Percentiles rank a stretch among this genome's conserved stretches.
phyloP scores from a whole-genome alignment of 768 basidiomycete species.

The Lentinula edodes region DNA sequence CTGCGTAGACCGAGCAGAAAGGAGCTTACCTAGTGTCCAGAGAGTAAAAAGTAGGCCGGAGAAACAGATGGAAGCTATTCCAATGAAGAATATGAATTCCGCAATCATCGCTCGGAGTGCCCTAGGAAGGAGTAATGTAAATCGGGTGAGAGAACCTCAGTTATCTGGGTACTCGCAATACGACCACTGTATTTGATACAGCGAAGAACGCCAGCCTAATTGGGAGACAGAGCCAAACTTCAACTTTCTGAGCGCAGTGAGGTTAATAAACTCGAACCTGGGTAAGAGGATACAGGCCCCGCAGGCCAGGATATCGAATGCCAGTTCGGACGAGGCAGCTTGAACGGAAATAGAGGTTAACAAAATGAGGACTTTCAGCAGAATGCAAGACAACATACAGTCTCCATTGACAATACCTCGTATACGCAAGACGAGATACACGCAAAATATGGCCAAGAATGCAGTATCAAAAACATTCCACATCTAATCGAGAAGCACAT shows the following conservation, averaged over 20 bases:
- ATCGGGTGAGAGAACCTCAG: neutral
- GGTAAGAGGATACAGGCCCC: constrained; percentile 85
- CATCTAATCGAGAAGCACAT: constrained; percentile 40
- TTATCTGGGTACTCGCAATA: constrained; percentile 47
- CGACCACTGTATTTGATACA: constrained; percentile 71
- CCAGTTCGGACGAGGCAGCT: constrained; percentile 49
- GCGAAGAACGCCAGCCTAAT: constrained; percentile 72
- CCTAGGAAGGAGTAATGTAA: constrained; percentile 28
- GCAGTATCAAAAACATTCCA: constrained; percentile 89
- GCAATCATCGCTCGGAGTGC: constrained; percentile 79
- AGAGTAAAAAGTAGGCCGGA: constrained; percentile 66
- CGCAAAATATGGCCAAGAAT: constrained; percentile 64
- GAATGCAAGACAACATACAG: constrained; percentile 28
- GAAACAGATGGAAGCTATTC: constrained; percentile 73
- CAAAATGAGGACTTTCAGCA: neutral
- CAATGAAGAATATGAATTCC: constrained; percentile 76
- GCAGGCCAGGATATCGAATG: constrained; percentile 81
- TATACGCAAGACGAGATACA: constrained; percentile 60
- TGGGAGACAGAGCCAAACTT: constrained; percentile 2
- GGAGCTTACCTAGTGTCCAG: constrained; percentile 38
- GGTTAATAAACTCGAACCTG: constrained; percentile 28
- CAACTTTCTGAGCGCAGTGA: neutral
- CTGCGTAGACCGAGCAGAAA: neutral
- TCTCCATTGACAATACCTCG: constrained; percentile 54
- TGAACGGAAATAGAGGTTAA: constrained; percentile 7